Conservation (phyloP, 1,284 basidiomycete species). For the Peniophora sp. region DNA sequence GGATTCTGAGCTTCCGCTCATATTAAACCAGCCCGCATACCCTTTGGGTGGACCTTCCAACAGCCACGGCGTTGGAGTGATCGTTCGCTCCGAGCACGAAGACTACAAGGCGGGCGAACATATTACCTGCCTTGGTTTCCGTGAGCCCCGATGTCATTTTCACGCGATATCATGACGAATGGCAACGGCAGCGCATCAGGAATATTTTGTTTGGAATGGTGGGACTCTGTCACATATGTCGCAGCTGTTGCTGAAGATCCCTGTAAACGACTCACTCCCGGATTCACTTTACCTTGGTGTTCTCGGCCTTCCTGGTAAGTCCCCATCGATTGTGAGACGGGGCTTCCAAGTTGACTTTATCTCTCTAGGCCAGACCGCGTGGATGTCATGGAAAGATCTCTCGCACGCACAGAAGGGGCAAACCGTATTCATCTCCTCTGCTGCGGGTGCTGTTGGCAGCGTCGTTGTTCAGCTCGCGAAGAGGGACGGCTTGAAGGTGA, state of each 20-base stretch:
- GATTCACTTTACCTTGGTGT: conserved; percentile 25
- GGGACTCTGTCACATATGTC: too few relatives aligned
- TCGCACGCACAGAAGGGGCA: conserved; percentile 13
- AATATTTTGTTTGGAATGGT: conserved; percentile 15
- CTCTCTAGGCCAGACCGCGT: conserved; percentile 17
- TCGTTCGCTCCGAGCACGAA: conserved; percentile 34
- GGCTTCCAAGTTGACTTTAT: too few relatives aligned
- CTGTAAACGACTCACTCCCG: conserved; percentile 17
- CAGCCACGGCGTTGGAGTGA: conserved; percentile 29
- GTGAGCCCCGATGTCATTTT: not conserved
- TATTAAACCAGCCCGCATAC: conserved; percentile 19
- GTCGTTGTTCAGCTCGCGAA: conserved; percentile 58
- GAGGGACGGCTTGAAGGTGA: conserved; percentile 55
- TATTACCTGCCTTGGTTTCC: conserved; percentile 19
- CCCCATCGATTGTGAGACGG: not conserved
- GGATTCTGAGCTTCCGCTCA: not conserved
- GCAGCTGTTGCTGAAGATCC: conserved; percentile 12
- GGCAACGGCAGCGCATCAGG: conserved; percentile 12
- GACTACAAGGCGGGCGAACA: conserved; percentile 34
- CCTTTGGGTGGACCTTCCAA: conserved; percentile 13
- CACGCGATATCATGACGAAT: not conserved
- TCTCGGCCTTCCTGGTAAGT: conserved; percentile 25
- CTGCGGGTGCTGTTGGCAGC: conserved; percentile 12
- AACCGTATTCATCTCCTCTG: not conserved
- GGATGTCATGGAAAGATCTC: conserved; percentile 17